A percentile compares a stretch with the other conserved stretches of the same genome.
phyloP scores from a whole-genome alignment of 495 filamentous ascomycete species.

The Penicillium turbatum region DNA sequence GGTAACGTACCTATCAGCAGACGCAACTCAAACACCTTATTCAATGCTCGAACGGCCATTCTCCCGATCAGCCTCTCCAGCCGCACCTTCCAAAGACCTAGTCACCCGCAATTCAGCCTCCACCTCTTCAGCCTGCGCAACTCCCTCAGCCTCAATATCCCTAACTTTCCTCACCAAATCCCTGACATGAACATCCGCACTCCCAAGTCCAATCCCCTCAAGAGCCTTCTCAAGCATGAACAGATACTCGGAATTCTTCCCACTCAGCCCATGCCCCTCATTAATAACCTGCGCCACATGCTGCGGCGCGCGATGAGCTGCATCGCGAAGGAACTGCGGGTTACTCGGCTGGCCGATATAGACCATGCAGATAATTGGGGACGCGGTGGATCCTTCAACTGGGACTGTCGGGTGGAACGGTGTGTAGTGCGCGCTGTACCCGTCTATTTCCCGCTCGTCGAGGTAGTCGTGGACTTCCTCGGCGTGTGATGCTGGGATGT shows the following conservation, averaged over 20 bases:
- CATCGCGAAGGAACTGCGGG: constrained; percentile 72
- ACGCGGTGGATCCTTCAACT: not conserved
- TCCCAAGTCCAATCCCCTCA: constrained; percentile 66
- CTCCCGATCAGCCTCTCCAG: constrained; percentile 23
- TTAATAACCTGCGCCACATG: constrained; percentile 81
- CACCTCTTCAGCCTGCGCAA: constrained; percentile 30
- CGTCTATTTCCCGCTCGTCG: constrained; percentile 95
- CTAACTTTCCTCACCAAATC: constrained; percentile 47
- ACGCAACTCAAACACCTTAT: not conserved
- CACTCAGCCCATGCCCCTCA: constrained; percentile 73
- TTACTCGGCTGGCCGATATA: constrained; percentile 96
- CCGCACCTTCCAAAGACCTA: constrained; percentile 25
- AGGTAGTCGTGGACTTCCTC: constrained; percentile 84
- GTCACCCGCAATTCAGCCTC: constrained; percentile 37
- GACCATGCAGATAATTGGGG: constrained; percentile 59
- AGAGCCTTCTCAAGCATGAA: constrained; percentile 76
- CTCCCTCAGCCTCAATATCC: constrained; percentile 32
- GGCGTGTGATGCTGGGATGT: constrained; percentile 68
- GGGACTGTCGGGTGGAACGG: constrained; percentile 60
- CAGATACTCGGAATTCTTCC: constrained; percentile 88
- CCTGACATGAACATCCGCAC: constrained; percentile 77
- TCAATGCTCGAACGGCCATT: constrained; percentile 18
- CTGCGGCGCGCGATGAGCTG: constrained; percentile 71
- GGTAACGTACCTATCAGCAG: not conserved
- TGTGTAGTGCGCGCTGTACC: constrained; percentile 86